Evolutionary conservation across 768 basidiomycete species (phyloP), one percentile per base, ranked within the genome.

Genomic region (Saitozyma sp.): DNA sequence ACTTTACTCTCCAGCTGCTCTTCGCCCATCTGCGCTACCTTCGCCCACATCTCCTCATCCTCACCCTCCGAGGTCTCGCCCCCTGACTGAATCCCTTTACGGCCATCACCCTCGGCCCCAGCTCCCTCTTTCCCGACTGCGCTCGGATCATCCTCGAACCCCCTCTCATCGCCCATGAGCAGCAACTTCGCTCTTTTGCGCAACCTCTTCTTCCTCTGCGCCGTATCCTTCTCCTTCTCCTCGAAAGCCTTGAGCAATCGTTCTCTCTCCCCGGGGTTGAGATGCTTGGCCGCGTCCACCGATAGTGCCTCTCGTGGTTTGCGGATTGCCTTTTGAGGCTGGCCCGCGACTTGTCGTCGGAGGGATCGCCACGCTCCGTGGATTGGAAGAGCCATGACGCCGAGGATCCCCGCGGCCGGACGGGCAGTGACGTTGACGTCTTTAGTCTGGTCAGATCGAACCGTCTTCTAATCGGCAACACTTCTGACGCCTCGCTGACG

Each of bases 351-450:
- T 46, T 59, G 55, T 4, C 54, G 41, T 20, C 67, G 66, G 50
- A 76, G 58, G 17, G 60, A 64, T 40, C 70, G 64, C 62, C 64
- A 69, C 1, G 63, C 66, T 1, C 75, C 75, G 39, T 63, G 58
- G 10, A 74, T 54, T 8, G 75, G 75, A 8, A 76, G 68, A 13
- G 73, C 69, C 41, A 74, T 68, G 5, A 65, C 68, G 16, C 69
- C 70, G 45, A 62, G 60, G 57, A 74, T 71, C 46, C 73, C 73
- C 59, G 76, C 76, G 1, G 80, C 78, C 8, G 80, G 80, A 17
- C 77, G 74, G 54, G 75, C 74, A 43, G 67, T 78, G 19, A 75
- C 74, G 53, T 81, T 81, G 29, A 78, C 69, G 54, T 74, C 80
- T 79, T 58, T n/a, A 68, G 45, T 50, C 29, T 19, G 45, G 29